Evolutionary conservation across 164 flowering plant genomes (phyloP), one percentile per base, ranked within the genome.

Genomic region (Vitis cinerea): DNA sequence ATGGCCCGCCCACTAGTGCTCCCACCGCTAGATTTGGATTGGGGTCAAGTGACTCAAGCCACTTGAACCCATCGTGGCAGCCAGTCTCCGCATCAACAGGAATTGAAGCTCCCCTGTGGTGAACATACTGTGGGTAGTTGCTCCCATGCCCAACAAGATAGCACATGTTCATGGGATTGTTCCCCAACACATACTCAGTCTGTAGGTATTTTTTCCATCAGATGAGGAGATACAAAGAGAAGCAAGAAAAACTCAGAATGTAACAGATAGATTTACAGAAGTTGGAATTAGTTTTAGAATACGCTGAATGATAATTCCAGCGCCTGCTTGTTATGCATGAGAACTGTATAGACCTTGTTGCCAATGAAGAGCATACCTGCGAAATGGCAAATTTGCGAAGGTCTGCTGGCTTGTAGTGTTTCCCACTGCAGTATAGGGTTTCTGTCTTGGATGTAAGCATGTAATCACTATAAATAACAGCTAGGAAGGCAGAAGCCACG

Each of bases 1-100:
- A 79, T 2, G 88, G 88, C 8, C 88, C 86, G 0, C 88, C 86
- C 2, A 85, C 86, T 8, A 82, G 63, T 7, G 86, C 88, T 9
- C 88, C 88, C 37, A 71, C 23, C 2, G 85, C 85, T 37, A 81
- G 12, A 57, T 85, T 85, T 4, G 86, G 88, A 58, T 85, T 82
- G 1, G 85, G 86, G 0, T 71, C 27, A 3, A 56, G 13, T 2
- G 85, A 77, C 44, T 77, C 14, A 3, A 83, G 78, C 88, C 88
- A 85, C 47, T 69, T 75, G 72, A 79, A 83, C 9, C 88, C 88
- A 16, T 78, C 81, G 0, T 3, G 59, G 69, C 88, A 85, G 47
- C 77, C 78, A 9, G 79, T 75, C 1, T 12, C 27, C 0, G 81
- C 72, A 64, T 72, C 60, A 19, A 61, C 74, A 2, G 81, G 83